Percentiles rank a stretch among this genome's conserved stretches.
Evolutionary conservation across 2,329 filamentous ascomycete genomes (phyloP).

Genomic region (Penicillium italicum): DNA sequence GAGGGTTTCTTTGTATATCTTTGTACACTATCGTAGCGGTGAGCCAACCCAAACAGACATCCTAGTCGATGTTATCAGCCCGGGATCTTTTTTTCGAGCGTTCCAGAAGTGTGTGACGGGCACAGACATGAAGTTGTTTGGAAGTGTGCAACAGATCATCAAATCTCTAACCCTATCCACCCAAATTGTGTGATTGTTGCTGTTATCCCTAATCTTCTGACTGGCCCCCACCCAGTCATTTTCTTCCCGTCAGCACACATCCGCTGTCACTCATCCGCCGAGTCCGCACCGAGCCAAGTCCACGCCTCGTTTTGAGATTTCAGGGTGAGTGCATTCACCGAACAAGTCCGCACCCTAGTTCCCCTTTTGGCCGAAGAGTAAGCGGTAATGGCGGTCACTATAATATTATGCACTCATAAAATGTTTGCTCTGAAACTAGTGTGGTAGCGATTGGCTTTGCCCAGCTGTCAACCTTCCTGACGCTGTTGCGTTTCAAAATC

Average conservation of each 20-base stretch:
- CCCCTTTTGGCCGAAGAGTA: background rate
- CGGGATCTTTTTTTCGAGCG: background rate
- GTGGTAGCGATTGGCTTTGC: background rate
- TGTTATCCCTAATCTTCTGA: background rate
- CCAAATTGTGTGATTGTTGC: slow-evolving; percentile 1
- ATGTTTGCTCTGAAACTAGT: slow-evolving; percentile 10
- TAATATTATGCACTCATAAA: background rate
- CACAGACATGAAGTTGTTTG: slow-evolving; percentile 2
- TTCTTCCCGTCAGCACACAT: slow-evolving; percentile 11
- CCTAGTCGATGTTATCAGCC: background rate
- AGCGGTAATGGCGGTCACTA: slow-evolving; percentile 13
- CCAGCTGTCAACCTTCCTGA: slow-evolving; percentile 7
- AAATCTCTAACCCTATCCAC: background rate
- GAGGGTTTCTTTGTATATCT: background rate
- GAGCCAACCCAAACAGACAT: background rate
- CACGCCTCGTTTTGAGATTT: slow-evolving; percentile 17
- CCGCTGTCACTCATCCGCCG: slow-evolving; percentile 21
- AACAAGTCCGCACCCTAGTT: slow-evolving; percentile 17
- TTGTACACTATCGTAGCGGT: slow-evolving; percentile 7
- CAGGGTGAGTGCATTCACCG: slow-evolving; percentile 24
- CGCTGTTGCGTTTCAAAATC: background rate
- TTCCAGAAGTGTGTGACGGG: slow-evolving; percentile 5
- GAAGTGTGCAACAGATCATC: slow-evolving; percentile 7
- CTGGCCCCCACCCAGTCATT: slow-evolving; percentile 7
- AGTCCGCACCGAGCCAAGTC: background rate